Base-by-base conservation (phyloP, 2,329 filamentous ascomycete genomes). In the Diaporthe sp. region DNA sequence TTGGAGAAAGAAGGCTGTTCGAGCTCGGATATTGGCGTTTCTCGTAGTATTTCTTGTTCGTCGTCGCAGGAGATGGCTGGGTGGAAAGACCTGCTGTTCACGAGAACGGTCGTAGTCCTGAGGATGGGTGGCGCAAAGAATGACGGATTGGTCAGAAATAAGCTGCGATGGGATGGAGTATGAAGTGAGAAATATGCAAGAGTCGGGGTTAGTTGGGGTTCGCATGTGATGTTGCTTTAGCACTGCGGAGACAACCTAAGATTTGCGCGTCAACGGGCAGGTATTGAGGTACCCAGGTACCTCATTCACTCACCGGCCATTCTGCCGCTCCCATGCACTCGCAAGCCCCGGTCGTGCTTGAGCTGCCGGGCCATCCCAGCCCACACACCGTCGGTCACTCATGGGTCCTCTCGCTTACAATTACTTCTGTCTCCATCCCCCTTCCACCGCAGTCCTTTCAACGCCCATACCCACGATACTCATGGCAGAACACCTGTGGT, bases 391-490 rank as follows among this genome's bases (percentile, higher is more conserved):
- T 39, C 65, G 39, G 34, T 70, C 65, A 70, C 20, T 42, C 65
- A 53, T 53, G 65, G 65, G 34, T 70, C 47, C 65, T 55, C 65
- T 70, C 65, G 65, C 65, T 70, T 70, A 70, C 49, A 53, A 70
- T 55, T 55, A 70, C 65, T 55, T 70, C 49, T 25, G 65, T 42
- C 49, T 70, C 65, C 49, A 70, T 70, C 49, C 49, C 65, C 65
- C 65, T 70, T 70, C 65, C 34, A 28, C 34, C 49, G 49, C 47
- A 70, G 47, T 70, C 42, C 65, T 31, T 47, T 28, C n/a, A 25
- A 28, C 31, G 9, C 34, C 65, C 34, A 13, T 34, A 22, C 47
- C n/a, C n/a, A 22, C 49, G 34, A 15, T 20, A 7, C 34, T 13
- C 49, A 42, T 20, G 44, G 34, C 65, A 20, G 9, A 70, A 42